Conservation (phyloP, 345 rosid species). For the Pistacia vera region DNA sequence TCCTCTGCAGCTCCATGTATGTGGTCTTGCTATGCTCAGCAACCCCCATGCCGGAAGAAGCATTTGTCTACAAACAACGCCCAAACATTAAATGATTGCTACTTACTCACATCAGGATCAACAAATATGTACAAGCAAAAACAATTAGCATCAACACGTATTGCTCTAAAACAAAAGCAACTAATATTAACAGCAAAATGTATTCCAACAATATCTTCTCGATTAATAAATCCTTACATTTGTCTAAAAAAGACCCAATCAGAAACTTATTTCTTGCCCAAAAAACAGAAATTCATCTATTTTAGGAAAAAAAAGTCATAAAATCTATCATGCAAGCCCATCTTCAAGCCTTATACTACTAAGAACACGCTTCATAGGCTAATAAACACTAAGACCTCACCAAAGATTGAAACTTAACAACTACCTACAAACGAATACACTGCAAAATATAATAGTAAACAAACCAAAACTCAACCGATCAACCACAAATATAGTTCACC, state of each 20-base stretch:
- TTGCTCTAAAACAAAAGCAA: background rate
- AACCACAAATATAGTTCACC: background rate
- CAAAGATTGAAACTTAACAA: background rate
- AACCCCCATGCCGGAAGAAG: slow-evolving; percentile 29
- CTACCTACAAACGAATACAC: background rate
- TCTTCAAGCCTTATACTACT: background rate
- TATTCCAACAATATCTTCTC: background rate
- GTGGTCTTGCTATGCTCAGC: slow-evolving; percentile 36
- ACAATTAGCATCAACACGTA: background rate
- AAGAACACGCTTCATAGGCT: background rate
- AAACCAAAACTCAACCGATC: background rate
- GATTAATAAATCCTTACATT: background rate
- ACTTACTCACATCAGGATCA: background rate
- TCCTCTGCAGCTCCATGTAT: slow-evolving; percentile 38
- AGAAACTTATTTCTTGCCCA: background rate
- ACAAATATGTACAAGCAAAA: background rate
- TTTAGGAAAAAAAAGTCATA: background rate
- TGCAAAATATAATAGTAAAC: background rate
- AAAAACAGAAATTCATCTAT: background rate
- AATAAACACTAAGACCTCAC: slow-evolving; percentile 9
- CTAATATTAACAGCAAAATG: background rate
- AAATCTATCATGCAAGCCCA: background rate
- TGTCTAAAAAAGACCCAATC: background rate
- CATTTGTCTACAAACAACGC: slow-evolving; percentile 19
- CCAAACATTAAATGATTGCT: background rate